phyloP scores from a whole-genome alignment of 164 flowering plant genomes.

The Magnolia kwangsiensis region DNA sequence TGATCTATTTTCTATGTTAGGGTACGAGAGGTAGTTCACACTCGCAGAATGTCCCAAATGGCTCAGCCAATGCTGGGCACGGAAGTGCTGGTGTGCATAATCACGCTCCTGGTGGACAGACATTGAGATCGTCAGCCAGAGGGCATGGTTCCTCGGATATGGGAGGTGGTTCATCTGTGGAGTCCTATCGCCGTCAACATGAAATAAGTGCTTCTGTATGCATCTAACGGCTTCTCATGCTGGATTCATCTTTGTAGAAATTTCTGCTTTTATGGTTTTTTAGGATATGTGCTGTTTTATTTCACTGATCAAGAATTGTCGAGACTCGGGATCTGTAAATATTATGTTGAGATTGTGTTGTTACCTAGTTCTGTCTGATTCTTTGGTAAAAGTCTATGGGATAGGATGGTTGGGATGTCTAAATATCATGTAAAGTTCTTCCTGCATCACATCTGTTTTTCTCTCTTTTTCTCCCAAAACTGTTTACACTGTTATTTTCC shows the following conservation, averaged over 20 bases:
- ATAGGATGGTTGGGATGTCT: too few relatives aligned
- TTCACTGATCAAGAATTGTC: not conserved
- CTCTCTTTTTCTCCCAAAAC: too few relatives aligned
- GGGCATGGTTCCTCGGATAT: conserved; percentile 25
- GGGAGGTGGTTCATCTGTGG: conserved; percentile 43
- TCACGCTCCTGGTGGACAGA: conserved; percentile 12
- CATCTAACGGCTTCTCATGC: conserved; percentile 1
- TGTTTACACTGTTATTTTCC: too few relatives aligned
- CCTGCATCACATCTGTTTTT: too few relatives aligned
- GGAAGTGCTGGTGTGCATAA: conserved; percentile 6
- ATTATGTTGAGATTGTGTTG: not conserved
- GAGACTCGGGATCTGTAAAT: not conserved
- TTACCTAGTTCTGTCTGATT: too few relatives aligned
- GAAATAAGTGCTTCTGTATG: conserved; percentile 75
- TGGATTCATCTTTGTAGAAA: not conserved
- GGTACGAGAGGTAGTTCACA: conserved; percentile 24
- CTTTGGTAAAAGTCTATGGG: too few relatives aligned
- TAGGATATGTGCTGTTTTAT: not conserved
- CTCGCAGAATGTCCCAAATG: conserved; percentile 27
- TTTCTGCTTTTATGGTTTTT: not conserved
- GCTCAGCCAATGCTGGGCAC: conserved; percentile 14
- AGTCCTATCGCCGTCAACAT: conserved; percentile 66
- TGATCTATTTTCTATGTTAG: conserved; percentile 24
- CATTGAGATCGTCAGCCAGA: conserved; percentile 17
- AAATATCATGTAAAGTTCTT: too few relatives aligned